phyloP scores from a whole-genome alignment of 2,329 filamentous ascomycete genomes.

The Chrysoporthe cubensis region DNA sequence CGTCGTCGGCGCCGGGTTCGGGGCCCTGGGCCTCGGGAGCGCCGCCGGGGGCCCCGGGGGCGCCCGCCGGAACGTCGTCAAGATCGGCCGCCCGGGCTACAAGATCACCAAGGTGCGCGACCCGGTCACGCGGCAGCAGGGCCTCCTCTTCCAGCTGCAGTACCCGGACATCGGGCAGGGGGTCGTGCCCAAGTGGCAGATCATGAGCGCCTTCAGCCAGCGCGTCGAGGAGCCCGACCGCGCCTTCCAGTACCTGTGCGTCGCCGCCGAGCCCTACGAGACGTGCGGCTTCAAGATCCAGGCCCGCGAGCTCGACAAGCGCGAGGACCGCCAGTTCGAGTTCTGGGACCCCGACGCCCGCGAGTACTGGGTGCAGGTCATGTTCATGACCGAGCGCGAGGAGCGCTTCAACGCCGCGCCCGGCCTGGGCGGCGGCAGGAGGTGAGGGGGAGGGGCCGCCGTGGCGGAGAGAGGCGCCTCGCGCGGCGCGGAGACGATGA shows the following conservation, averaged over 20 bases:
- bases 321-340: conserved; percentile 85
- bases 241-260: conserved; percentile 90
- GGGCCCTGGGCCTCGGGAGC: conserved; percentile 48
- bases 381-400: conserved; percentile 98
- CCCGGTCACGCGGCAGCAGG: conserved; percentile 83
- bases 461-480: no score
- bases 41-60: conserved; percentile 47
- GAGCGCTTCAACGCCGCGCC: conserved; percentile 77
- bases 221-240: conserved; percentile 93
- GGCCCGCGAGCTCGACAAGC: conserved; percentile 86
- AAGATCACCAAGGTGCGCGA: conserved; percentile 97
- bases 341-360: conserved; percentile 96
- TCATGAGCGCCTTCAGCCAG: conserved; percentile 98
- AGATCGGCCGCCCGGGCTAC: conserved; percentile 95
- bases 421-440: conserved; percentile 57
- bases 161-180: conserved; percentile 86
- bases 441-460: conserved; percentile 36
- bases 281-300: conserved; percentile 97
- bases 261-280: conserved; percentile 97
- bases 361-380: conserved; percentile 96
- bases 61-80: conserved; percentile 81
- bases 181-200: conserved; percentile 80
- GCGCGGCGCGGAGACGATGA: no score
- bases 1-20: conserved; percentile 72
- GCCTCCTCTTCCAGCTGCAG: conserved; percentile 92